Evolutionary conservation across 352 stramenopile genomes (phyloP).

Genomic region (Phytophthora sansomeana): DNA sequence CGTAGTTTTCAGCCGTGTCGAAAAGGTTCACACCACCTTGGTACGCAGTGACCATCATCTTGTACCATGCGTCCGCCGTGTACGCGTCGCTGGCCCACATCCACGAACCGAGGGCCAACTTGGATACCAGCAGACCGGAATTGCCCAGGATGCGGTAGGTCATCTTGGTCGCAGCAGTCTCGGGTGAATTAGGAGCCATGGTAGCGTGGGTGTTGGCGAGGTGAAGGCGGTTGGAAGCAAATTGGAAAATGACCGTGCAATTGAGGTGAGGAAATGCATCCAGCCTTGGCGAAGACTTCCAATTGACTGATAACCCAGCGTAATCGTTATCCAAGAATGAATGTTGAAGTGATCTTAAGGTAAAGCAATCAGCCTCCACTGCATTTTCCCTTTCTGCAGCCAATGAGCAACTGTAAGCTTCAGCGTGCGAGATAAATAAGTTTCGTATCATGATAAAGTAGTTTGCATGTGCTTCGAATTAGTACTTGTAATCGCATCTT

Average conservation of each 20-base stretch:
- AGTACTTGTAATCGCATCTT: background rate
- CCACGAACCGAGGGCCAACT: slow-evolving; percentile 9
- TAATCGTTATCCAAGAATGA: background rate
- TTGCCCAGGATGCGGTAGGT: slow-evolving; percentile 3
- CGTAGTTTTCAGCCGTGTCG: slow-evolving; percentile 39
- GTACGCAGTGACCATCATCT: slow-evolving; percentile 25
- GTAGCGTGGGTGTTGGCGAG: background rate
- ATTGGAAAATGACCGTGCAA: background rate
- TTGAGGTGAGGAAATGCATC: no score
- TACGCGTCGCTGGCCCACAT: slow-evolving; percentile 14
- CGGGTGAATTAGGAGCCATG: background rate
- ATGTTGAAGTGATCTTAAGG: background rate
- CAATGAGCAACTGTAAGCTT: no score
- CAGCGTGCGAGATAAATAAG: no score
- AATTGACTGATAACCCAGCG: no score
- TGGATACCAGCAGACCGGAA: slow-evolving; percentile 4
- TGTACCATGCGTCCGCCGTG: slow-evolving; percentile 26
- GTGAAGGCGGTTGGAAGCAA: background rate
- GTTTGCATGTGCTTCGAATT: no score
- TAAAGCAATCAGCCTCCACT: background rate
- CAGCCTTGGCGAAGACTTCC: no score
- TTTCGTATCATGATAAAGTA: no score
- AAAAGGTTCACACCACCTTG: slow-evolving; percentile 59
- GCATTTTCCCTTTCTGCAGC: no score
- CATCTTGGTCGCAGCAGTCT: background rate